Conservation (phyloP, 2,329 filamentous ascomycete genomes). For the Verticillium nubilum region DNA sequence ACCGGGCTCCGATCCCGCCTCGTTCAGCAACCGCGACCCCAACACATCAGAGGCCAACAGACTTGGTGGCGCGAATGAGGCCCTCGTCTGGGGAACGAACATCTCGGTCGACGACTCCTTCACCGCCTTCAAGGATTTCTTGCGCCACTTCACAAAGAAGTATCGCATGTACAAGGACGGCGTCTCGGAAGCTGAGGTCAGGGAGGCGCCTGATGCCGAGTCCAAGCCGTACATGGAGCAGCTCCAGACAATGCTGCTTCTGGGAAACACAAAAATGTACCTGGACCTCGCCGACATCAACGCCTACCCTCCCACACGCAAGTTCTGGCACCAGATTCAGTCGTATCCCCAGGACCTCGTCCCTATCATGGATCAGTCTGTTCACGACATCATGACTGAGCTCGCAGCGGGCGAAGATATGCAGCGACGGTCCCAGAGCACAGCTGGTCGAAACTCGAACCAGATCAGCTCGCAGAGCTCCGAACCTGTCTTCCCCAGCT, state of each 20-base stretch:
- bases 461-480: constrained; percentile 55
- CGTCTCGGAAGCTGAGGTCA: constrained; percentile 69
- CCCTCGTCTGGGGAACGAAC: constrained; percentile 95
- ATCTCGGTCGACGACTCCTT: constrained; percentile 90
- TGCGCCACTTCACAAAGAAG: constrained; percentile 86
- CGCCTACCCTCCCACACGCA: constrained; percentile 84
- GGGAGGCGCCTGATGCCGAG: constrained; percentile 64
- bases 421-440: constrained; percentile 60
- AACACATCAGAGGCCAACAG: constrained; percentile 88
- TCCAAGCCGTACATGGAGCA: constrained; percentile 79
- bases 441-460: constrained; percentile 39
- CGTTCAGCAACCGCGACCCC: constrained; percentile 62
- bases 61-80: constrained; percentile 74
- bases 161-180: constrained; percentile 91
- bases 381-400: constrained; percentile 91
- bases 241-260: constrained; percentile 83
- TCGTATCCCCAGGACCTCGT: constrained; percentile 95
- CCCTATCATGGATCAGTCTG: constrained; percentile 88
- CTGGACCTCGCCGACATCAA: constrained; percentile 86
- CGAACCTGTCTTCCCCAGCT: constrained; percentile 72
- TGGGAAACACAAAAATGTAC: constrained; percentile 80
- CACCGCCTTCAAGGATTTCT: constrained; percentile 82
- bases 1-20: constrained; percentile 52
- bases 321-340: constrained; percentile 92
- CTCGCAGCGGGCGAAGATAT: constrained; percentile 76